Percentiles rank a stretch among this genome's conserved stretches.
These are phyloP conservation scores for Starmerella scarabaei DNA, from an alignment of 805 yeast species.

Conservation along the genomic window DNA sequence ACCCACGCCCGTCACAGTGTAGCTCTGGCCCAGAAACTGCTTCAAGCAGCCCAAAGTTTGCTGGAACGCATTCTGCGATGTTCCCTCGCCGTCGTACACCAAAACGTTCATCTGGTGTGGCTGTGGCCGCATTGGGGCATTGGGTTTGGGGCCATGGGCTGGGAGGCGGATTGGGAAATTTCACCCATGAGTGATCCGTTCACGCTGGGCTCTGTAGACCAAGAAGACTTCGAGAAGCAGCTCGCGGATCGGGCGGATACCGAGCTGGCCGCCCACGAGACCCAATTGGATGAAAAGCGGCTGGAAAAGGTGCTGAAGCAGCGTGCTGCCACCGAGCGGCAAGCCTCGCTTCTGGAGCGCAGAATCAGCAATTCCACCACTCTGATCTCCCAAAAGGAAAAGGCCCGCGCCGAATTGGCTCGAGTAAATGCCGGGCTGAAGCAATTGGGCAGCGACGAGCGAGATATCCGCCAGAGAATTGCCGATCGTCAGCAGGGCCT, in stretches of 20 bases:
- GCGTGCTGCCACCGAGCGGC: conserved; percentile 33
- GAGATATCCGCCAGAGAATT: conserved; percentile 45
- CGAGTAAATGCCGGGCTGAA: conserved; percentile 40
- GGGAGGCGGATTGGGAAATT: no score
- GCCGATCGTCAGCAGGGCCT: conserved; percentile 18
- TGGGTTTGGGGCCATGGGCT: no score
- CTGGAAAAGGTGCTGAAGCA: conserved; percentile 51
- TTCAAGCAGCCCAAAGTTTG: conserved; percentile 71
- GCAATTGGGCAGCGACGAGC: conserved; percentile 46
- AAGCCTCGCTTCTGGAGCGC: conserved; percentile 36
- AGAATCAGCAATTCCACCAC: conserved; percentile 41
- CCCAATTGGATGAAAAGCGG: conserved; percentile 62
- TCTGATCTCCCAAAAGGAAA: conserved; percentile 51
- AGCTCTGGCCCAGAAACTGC: conserved; percentile 64
- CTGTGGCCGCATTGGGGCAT: not conserved
- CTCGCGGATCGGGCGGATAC: conserved; percentile 49
- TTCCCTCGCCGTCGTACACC: conserved; percentile 68
- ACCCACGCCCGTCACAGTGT: conserved; percentile 67
- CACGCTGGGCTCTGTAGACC: conserved; percentile 45
- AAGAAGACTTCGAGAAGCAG: conserved; percentile 59
- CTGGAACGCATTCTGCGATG: conserved; percentile 74
- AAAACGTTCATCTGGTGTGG: conserved; percentile 47
- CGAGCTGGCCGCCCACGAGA: conserved; percentile 46
- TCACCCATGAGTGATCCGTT: no score
- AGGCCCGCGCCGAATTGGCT: conserved; percentile 40